A percentile compares a stretch with the other conserved stretches of the same genome.
These are phyloP conservation scores for Bombardia bombarda DNA, from an alignment of 495 filamentous ascomycete species.

Conservation along the genomic window DNA sequence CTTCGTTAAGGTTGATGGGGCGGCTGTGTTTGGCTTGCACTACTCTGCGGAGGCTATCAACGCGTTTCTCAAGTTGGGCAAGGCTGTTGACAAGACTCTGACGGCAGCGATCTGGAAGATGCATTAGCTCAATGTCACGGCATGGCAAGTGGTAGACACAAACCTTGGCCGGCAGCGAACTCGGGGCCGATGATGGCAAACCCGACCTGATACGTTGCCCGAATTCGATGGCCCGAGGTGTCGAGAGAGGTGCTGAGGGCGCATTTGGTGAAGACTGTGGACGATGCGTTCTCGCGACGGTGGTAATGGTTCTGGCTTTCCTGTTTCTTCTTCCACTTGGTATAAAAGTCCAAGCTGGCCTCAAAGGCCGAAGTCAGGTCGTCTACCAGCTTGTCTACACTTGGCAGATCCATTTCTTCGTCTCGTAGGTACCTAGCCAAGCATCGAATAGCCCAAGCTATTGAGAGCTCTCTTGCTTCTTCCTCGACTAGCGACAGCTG, in stretches of 20 bases:
- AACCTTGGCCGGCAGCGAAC: slow-evolving; percentile 29
- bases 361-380: slow-evolving; percentile 23
- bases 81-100: slow-evolving; percentile 17
- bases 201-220: slow-evolving; percentile 25
- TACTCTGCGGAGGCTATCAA: slow-evolving; percentile 15
- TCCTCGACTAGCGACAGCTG: no score
- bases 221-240: slow-evolving; percentile 24
- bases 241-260: slow-evolving; percentile 27
- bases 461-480: no score
- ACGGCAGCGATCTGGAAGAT: slow-evolving; percentile 19
- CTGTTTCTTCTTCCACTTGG: slow-evolving; percentile 23
- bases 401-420: slow-evolving; percentile 20
- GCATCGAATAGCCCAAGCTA: not conserved
- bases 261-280: slow-evolving; percentile 10
- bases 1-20: slow-evolving; percentile 22
- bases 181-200: slow-evolving; percentile 28
- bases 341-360: slow-evolving; percentile 26
- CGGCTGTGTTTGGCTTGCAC: slow-evolving; percentile 7
- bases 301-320: slow-evolving; percentile 11
- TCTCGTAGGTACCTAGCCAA: not conserved
- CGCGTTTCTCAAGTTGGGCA: slow-evolving; percentile 15
- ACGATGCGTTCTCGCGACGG: not conserved
- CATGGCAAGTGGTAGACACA: not conserved
- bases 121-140: no score
- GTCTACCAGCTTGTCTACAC: slow-evolving; percentile 23